phyloP scores from a whole-genome alignment of 1,139 yeast genomes.

The Yarrowia galli region DNA sequence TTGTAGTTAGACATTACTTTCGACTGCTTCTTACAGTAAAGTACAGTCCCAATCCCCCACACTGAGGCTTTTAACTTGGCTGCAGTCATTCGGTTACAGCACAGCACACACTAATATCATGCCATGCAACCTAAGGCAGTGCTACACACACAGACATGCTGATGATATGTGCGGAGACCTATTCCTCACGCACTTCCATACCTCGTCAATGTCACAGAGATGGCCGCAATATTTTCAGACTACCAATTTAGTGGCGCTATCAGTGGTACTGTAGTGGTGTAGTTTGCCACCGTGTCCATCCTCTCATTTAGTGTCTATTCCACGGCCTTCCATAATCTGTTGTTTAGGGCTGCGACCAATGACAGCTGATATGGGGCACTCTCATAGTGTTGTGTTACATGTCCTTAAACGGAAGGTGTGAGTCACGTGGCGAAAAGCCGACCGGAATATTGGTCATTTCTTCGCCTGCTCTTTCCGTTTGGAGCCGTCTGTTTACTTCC shows the following conservation, averaged over 20 bases:
- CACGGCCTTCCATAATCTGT: slow-evolving; percentile 25
- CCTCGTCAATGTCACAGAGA: neutral
- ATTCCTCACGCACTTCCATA: neutral
- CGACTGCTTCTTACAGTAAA: too few species aligned
- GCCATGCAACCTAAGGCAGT: neutral
- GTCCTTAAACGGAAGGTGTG: neutral
- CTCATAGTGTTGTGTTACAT: too few species aligned
- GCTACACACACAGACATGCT: neutral
- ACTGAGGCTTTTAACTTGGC: neutral
- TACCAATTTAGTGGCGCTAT: neutral
- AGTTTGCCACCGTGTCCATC: slow-evolving; percentile 6
- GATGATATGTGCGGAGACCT: neutral
- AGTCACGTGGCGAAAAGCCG: neutral
- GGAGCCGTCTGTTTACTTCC: neutral
- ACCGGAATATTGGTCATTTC: neutral
- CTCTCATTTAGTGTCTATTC: neutral
- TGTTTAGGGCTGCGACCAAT: neutral
- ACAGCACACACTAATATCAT: neutral
- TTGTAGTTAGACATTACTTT: too few species aligned
- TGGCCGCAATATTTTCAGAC: neutral
- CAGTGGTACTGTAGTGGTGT: too few species aligned
- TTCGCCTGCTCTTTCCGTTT: neutral
- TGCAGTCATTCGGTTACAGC: neutral
- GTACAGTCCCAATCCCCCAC: too few species aligned
- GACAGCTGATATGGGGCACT: neutral